A percentile compares a stretch with the other conserved stretches of the same genome.
phyloP scores from a whole-genome alignment of 2,329 filamentous ascomycete genomes.

The Colletotrichum sp. region DNA sequence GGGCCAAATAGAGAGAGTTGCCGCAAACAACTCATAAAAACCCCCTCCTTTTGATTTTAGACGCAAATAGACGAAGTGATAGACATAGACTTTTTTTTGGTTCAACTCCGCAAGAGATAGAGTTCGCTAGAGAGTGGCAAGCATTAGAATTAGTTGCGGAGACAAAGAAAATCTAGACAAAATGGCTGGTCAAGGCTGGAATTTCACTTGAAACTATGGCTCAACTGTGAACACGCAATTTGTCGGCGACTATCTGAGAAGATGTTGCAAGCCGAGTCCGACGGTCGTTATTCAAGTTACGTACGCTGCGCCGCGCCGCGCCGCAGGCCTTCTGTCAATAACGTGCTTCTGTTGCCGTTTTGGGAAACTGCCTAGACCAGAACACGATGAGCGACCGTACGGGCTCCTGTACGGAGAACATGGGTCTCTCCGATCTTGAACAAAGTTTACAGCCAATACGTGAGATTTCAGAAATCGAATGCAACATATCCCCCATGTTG shows the following conservation, averaged over 20 bases:
- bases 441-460: neutral
- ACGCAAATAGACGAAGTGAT: neutral
- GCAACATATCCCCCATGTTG: neutral
- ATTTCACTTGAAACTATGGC: neutral
- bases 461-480: neutral
- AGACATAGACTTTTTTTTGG: slow-evolving; percentile 1
- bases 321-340: neutral
- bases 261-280: neutral
- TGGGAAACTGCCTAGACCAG: neutral
- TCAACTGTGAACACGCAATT: neutral
- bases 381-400: neutral
- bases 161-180: neutral
- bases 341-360: neutral
- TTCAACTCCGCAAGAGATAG: neutral
- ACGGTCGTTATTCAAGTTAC: neutral
- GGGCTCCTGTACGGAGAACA: neutral
- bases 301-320: neutral
- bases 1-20: slow-evolving; percentile 28
- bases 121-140: neutral
- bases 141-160: neutral
- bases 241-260: neutral
- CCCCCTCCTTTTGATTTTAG: neutral
- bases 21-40: neutral
- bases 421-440: neutral
- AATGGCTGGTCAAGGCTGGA: neutral